phyloP scores from a whole-genome alignment of 1,284 basidiomycete genomes.

The Sanghuangporus baumii region DNA sequence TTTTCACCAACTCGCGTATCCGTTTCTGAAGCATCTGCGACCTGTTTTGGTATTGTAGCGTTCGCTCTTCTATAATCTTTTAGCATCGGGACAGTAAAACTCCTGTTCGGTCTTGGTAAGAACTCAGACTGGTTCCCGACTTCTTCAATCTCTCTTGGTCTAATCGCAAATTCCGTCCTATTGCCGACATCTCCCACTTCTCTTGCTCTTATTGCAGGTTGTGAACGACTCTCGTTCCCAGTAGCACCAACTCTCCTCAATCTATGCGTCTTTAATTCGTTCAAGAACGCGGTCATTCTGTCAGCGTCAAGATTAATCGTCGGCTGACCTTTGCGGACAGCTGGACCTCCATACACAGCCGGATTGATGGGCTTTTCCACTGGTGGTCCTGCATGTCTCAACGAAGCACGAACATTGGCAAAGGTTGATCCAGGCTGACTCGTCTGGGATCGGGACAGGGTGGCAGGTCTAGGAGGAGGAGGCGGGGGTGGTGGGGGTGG shows the following conservation, averaged over 20 bases:
- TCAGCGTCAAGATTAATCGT: slow-evolving; percentile 63
- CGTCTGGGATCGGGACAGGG: slow-evolving; percentile 2
- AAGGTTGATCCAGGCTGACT: slow-evolving; percentile 33
- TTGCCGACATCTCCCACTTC: slow-evolving; percentile 19
- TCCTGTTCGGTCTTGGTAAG: slow-evolving; percentile 3
- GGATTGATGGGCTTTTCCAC: slow-evolving; percentile 61
- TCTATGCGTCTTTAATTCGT: slow-evolving; percentile 69
- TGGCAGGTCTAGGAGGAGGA: slow-evolving; percentile 31
- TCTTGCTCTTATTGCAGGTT: slow-evolving; percentile 6
- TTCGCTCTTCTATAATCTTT: background rate
- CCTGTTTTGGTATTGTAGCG: background rate
- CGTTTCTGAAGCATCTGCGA: background rate
- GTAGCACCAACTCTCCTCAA: slow-evolving; percentile 44
- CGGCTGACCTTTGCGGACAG: slow-evolving; percentile 49
- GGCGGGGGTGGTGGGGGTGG: slow-evolving; percentile 35
- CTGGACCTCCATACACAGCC: slow-evolving; percentile 22
- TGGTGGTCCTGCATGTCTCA: slow-evolving; percentile 53
- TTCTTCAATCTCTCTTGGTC: slow-evolving; percentile 23
- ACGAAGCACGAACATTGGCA: slow-evolving; percentile 51
- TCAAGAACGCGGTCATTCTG: slow-evolving; percentile 75
- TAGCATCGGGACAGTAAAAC: slow-evolving; percentile 8
- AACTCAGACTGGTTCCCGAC: slow-evolving; percentile 5
- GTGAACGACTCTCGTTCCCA: slow-evolving; percentile 6
- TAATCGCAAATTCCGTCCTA: slow-evolving; percentile 15
- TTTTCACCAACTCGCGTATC: background rate